phyloP scores from a whole-genome alignment of 805 yeast genomes.

The Pichia scutulata region DNA sequence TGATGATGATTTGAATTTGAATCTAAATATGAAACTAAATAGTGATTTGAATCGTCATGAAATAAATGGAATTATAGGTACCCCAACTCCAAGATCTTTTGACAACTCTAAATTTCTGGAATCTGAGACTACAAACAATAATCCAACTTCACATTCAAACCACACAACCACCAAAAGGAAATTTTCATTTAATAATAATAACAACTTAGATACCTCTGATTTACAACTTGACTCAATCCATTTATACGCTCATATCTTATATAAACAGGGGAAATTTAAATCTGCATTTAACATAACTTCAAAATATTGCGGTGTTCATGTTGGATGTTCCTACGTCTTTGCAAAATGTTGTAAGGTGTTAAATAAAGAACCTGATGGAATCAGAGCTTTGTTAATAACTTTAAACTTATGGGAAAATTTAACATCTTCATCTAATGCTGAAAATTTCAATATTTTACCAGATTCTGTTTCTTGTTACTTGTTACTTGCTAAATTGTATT shows the following conservation, averaged over 20 bases:
- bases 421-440: neutral
- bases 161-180: neutral
- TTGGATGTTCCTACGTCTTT: slow-evolving; percentile 71
- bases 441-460: slow-evolving; percentile 32
- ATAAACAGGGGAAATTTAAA: slow-evolving; percentile 49
- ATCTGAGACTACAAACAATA: neutral
- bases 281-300: slow-evolving; percentile 50
- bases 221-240: slow-evolving; percentile 52
- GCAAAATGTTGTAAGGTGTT: slow-evolving; percentile 59
- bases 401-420: slow-evolving; percentile 30
- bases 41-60: neutral
- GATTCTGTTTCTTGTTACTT: slow-evolving; percentile 64
- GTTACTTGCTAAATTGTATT: slow-evolving; percentile 63
- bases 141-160: neutral
- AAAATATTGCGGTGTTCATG: slow-evolving; percentile 37
- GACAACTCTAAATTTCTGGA: neutral
- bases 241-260: slow-evolving; percentile 61
- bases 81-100: slow-evolving; percentile 1
- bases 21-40: neutral
- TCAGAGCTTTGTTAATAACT: slow-evolving; percentile 38
- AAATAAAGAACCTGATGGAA: slow-evolving; percentile 53
- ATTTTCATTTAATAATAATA: neutral
- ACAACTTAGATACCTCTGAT: neutral
- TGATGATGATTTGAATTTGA: neutral
- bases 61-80: neutral